Evolutionary conservation across 352 stramenopile species (phyloP), one percentile per base, ranked within the genome.

Genomic region (Phytopythium oedochilum): DNA sequence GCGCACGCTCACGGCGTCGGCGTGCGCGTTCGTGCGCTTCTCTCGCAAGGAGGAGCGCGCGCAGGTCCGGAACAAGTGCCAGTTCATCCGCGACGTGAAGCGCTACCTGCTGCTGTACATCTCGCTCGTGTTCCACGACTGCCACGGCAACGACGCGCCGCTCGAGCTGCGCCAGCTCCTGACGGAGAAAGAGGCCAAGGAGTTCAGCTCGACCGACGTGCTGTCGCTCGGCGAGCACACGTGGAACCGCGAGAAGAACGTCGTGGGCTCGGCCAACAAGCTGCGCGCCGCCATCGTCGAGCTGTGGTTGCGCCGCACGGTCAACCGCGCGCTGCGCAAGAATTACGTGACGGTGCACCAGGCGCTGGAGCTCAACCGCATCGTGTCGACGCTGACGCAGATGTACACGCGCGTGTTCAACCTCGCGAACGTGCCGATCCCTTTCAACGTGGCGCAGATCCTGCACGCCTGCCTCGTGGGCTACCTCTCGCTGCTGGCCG

Each of bases 51-150:
- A 62, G 32, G 65, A 76, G 35, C 52, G 53, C 55, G 48, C 55
- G 14, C 63, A 76, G 54, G 69, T 70, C 48, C 61, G 59, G 36
- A 71, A 64, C 57, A 83, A 83, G 53, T 71, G 63, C n/a, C 64
- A 79, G 49, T 76, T 84, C 38, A 66, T 88, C 45, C 61, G 64
- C 22, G 73, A 86, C 56, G 60, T 88, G 17, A 82, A 83, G 62
- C 72, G 78, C n/a, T 75, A 81, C 40, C 63, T 79, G 51, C 44
- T 88, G 36, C 57, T 77, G 25, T 86, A 86, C 28, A 59, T 82
- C 20, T 75, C 66, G 40, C 61, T 88, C 4, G 66, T 78, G 14
- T 77, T 88, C 38, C 68, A 88, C 18, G 78, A 88, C 55, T 86
- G 78, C 31, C 69, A 75, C 40, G 54, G 61, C 52, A 70, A 60